Base-by-base conservation (phyloP, 768 basidiomycete genomes). In the Crepidotus variabilis region DNA sequence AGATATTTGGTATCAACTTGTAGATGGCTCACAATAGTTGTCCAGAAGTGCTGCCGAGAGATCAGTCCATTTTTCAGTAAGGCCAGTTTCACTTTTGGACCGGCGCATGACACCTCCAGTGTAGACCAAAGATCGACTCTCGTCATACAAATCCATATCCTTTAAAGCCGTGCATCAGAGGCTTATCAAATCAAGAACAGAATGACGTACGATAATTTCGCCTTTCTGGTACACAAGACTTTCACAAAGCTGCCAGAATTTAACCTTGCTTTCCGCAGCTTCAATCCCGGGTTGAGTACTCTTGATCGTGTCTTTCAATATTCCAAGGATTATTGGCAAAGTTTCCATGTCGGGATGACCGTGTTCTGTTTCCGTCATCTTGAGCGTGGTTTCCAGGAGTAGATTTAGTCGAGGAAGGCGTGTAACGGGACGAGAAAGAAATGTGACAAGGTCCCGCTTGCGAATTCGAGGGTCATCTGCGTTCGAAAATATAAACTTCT, bases 271-370 rank as follows among this genome's bases (percentile, higher is more conserved):
- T 66, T 95, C 93, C 1, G 94, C 91, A n/a, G 87, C 90, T 57
- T 85, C 90, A 57, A 96, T 94, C 3, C 94, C 94, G 1, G 92
- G 92, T 64, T 95, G 87, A 0, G 91, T 91, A 60, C 87, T 87
- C 75, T 90, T 92, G 57, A 96, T 78, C 59, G 85, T 86, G 47
- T 86, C 82, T 28, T 78, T 82, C 53, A 95, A 63, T 2, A 94
- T 80, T 9, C 77, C 78, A 22, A 90, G 64, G 16, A 90, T 82
- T 4, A 92, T 76, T 1, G 92, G 91, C 6, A 95, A 76, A 2
- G 80, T 83, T 57, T 94, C 89, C 46, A 82, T 65, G 69, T 96
- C 94, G 0, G 87, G 86, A 66, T 94, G 91, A n/a, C 84, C 83
- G 20, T 74, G 54, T n/a, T 85, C 82, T 20, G 75, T 75, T 35